phyloP scores from a whole-genome alignment of 2,329 filamentous ascomycete genomes.

The Pseudogymnoascus sp. region DNA sequence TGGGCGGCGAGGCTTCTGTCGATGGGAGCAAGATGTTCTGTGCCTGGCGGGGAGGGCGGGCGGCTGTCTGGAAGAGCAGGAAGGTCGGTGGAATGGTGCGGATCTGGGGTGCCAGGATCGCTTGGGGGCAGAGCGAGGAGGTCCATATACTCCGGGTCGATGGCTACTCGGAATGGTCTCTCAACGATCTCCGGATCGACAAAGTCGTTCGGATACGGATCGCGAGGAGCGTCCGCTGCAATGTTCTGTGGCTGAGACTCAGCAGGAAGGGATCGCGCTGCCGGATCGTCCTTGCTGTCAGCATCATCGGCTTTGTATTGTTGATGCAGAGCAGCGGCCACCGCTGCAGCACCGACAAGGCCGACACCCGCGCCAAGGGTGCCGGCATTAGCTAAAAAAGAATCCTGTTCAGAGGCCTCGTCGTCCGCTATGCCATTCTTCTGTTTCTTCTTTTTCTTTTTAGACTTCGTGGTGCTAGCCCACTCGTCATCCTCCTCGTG shows the following conservation, averaged over 20 bases:
- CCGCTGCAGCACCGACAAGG: constrained; percentile 44
- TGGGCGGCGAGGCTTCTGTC: constrained; percentile 10
- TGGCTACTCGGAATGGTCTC: constrained; percentile 54
- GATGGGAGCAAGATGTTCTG: constrained; percentile 34
- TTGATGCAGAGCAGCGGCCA: constrained; percentile 31
- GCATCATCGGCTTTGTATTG: constrained; percentile 29
- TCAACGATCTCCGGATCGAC: constrained; percentile 53
- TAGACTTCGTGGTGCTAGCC: constrained; percentile 1
- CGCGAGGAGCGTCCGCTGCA: neutral
- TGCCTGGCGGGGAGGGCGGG: constrained; percentile 42
- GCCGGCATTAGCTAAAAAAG: constrained; percentile 69
- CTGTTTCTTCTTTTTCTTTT: constrained; percentile 22
- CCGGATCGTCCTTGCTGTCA: constrained; percentile 21
- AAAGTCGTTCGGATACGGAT: constrained; percentile 27
- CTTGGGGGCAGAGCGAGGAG: constrained; percentile 58
- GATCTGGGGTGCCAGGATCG: constrained; percentile 43
- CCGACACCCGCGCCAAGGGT: constrained; percentile 64
- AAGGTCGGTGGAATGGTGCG: constrained; percentile 33
- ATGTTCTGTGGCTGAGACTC: constrained; percentile 4
- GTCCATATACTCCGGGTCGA: constrained; percentile 60
- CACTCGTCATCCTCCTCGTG: constrained; percentile 21
- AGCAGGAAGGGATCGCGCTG: constrained; percentile 12
- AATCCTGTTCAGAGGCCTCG: constrained; percentile 35
- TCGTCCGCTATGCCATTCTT: constrained; percentile 22
- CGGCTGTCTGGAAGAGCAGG: constrained; percentile 54